These are phyloP conservation scores for Pachysandra terminalis DNA, from an alignment of 164 flowering plant genomes.

Conservation along the genomic window DNA sequence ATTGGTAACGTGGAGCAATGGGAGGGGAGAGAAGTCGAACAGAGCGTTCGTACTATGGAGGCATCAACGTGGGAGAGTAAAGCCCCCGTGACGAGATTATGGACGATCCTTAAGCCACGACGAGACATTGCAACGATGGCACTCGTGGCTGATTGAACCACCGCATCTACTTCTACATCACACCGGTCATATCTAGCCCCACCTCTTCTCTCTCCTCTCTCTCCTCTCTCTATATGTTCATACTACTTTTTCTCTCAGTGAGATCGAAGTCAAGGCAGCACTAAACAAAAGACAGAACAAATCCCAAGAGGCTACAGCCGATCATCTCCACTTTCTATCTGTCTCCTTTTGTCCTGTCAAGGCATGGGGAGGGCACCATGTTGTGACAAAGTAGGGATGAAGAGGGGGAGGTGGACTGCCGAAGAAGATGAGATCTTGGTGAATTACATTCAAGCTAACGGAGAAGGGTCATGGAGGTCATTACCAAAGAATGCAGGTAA, in stretches of 20 bases:
- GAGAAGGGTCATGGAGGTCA: conserved; percentile 92
- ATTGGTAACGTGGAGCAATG: no score
- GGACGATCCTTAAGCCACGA: conserved; percentile 58
- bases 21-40: no score
- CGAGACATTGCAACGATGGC: neutral
- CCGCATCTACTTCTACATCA: conserved; percentile 22
- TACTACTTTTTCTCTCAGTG: no score
- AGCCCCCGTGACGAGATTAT: conserved; percentile 30
- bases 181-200: neutral
- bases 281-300: no score
- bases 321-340: no score
- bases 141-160: conserved; percentile 37
- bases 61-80: conserved; percentile 41
- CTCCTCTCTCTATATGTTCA: no score
- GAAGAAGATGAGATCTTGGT: conserved; percentile 73
- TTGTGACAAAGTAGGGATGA: conserved; percentile 85
- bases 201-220: neutral
- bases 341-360: neutral
- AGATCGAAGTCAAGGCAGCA: neutral
- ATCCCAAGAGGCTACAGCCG: no score
- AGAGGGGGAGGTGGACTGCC: conserved; percentile 83
- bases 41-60: no score
- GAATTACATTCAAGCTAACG: conserved; percentile 65
- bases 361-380: conserved; percentile 94
- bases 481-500: conserved; percentile 92